Conservation (phyloP, 495 filamentous ascomycete genomes). For the Penicillium maclennaniae region DNA sequence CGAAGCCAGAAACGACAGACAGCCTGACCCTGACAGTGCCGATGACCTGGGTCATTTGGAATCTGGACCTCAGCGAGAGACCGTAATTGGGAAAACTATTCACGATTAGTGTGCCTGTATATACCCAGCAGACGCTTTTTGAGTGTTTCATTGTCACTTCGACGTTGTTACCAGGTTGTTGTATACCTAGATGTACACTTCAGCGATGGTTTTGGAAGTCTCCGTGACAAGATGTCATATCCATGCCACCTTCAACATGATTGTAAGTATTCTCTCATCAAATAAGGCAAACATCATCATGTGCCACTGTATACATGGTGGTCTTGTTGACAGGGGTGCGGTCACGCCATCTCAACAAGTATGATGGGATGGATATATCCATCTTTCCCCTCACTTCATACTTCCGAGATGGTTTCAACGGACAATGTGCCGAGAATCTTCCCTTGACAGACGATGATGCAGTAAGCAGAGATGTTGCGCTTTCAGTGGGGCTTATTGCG, state of each 20-base stretch:
- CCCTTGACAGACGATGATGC: neutral
- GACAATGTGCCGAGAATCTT: neutral
- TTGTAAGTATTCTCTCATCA: no score
- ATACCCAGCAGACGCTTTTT: neutral
- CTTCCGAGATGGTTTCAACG: neutral
- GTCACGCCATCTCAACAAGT: constrained; percentile 23
- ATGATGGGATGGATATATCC: constrained; percentile 21
- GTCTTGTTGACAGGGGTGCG: neutral
- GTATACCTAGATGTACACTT: no score
- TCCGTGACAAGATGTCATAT: no score
- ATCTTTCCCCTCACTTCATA: neutral
- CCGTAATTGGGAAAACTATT: neutral
- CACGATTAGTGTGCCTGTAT: neutral
- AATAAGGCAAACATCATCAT: no score
- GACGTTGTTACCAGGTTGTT: no score
- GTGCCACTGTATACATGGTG: no score
- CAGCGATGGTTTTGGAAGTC: no score
- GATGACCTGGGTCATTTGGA: constrained; percentile 6
- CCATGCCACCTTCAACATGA: no score
- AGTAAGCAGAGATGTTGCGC: constrained; percentile 6
- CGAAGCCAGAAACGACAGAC: neutral
- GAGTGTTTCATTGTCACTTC: no score
- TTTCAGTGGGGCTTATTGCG: constrained; percentile 25
- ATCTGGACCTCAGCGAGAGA: neutral
- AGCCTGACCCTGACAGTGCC: neutral